A percentile compares a stretch with the other conserved stretches of the same genome.
Conservation (phyloP, 331 rosid genomes). For the Acacia concinna region DNA sequence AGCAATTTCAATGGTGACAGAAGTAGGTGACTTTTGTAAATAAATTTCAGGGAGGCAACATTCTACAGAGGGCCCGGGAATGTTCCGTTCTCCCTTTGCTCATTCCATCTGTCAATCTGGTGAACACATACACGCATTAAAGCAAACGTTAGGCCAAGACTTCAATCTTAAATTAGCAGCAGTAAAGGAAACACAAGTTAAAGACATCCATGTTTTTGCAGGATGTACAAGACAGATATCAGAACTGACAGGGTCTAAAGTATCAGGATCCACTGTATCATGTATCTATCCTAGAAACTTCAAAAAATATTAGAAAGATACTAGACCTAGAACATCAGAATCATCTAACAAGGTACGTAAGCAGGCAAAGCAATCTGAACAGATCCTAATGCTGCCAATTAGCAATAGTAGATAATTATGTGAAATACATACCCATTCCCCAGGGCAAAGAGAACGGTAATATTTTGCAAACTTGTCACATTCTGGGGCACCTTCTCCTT, state of each 20-base stretch:
- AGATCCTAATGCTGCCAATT: slow-evolving; percentile 6
- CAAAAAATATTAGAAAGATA: background rate
- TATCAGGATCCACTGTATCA: background rate
- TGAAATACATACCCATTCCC: slow-evolving; percentile 68
- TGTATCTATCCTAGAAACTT: background rate
- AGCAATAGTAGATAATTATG: background rate
- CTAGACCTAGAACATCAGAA: background rate
- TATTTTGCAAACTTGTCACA: slow-evolving; percentile 68
- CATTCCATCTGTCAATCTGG: slow-evolving; percentile 79
- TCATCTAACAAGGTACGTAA: background rate
- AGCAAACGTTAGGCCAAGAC: background rate
- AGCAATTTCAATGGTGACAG: slow-evolving; percentile 27
- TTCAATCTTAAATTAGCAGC: background rate
- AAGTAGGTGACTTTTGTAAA: slow-evolving; percentile 4
- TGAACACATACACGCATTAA: slow-evolving; percentile 2
- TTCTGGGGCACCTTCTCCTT: slow-evolving; percentile 73
- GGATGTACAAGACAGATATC: background rate
- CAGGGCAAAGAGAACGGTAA: slow-evolving; percentile 81
- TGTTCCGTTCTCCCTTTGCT: slow-evolving; percentile 78
- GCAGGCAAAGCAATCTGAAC: background rate
- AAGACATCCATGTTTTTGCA: background rate
- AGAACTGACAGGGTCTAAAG: background rate
- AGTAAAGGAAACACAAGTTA: background rate
- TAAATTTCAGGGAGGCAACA: slow-evolving; percentile 13
- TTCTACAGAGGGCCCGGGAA: slow-evolving; percentile 82